phyloP scores from a whole-genome alignment of 1,139 yeast genomes.

The Yamadazyma trypodendri region DNA sequence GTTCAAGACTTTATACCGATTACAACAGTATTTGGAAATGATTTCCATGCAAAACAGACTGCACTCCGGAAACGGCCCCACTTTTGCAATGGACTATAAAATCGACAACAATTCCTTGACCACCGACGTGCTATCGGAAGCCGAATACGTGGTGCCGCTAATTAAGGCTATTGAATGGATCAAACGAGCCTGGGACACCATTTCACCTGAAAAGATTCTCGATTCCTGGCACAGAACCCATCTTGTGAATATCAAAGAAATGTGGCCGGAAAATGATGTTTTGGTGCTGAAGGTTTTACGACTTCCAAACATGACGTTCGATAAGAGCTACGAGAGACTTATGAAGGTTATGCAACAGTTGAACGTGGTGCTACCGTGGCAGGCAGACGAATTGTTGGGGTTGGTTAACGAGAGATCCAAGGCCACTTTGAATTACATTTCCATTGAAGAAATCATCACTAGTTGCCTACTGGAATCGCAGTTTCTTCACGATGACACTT shows the following conservation, averaged over 20 bases:
- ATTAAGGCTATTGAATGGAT: constrained; percentile 59
- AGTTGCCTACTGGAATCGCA: constrained; percentile 53
- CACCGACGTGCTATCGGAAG: constrained; percentile 31
- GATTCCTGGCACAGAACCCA: constrained; percentile 52
- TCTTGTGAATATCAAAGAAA: constrained; percentile 19
- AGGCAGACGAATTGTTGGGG: constrained; percentile 53
- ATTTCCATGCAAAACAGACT: constrained; percentile 32
- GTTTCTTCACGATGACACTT: constrained; percentile 12
- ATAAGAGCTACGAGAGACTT: constrained; percentile 35
- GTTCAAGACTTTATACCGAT: constrained; percentile 56
- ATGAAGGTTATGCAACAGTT: constrained; percentile 41
- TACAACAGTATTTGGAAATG: constrained; percentile 58
- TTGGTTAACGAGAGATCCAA: constrained; percentile 58
- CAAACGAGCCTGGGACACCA: constrained; percentile 53
- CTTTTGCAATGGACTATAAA: constrained; percentile 9
- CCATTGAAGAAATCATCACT: constrained; percentile 64
- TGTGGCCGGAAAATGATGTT: constrained; percentile 23
- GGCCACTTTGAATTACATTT: constrained; percentile 52
- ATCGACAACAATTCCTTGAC: constrained; percentile 14
- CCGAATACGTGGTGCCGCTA: constrained; percentile 47
- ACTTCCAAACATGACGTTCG: constrained; percentile 18
- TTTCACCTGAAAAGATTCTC: constrained; percentile 46
- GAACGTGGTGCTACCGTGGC: constrained; percentile 58
- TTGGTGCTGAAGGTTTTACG: constrained; percentile 2
- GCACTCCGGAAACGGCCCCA: constrained; percentile 2